These are phyloP conservation scores for Thozetella sp. DNA, from an alignment of 495 filamentous ascomycete species.

Conservation along the genomic window DNA sequence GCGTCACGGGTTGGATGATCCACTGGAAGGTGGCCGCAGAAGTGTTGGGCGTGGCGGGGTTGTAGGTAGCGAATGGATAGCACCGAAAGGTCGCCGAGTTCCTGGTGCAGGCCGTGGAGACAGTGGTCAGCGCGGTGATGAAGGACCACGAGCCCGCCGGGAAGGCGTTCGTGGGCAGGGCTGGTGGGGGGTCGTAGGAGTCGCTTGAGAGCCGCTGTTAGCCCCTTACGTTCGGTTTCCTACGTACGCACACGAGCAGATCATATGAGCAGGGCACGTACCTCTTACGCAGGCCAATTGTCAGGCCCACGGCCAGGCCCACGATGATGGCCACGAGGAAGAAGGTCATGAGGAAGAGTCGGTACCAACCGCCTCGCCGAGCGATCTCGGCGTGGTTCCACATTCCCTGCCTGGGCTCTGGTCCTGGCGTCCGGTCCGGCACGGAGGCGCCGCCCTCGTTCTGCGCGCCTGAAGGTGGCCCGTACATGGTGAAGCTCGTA, in stretches of 20 bases:
- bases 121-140: constrained; percentile 51
- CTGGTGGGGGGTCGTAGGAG: not conserved
- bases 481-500: not conserved
- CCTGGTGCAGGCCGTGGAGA: constrained; percentile 50
- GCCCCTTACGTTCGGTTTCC: not conserved
- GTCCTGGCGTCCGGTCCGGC: not conserved
- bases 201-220: not conserved
- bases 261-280: constrained; percentile 4
- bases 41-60: constrained; percentile 17
- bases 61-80: constrained; percentile 51
- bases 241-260: not conserved
- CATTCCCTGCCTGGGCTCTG: not conserved
- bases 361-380: constrained; percentile 41
- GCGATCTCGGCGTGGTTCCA: constrained; percentile 2
- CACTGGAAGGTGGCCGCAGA: constrained; percentile 55
- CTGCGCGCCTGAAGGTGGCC: not conserved
- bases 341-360: constrained; percentile 24
- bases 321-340: constrained; percentile 32
- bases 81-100: constrained; percentile 55
- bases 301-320: constrained; percentile 43
- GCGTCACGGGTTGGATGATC: constrained; percentile 40
- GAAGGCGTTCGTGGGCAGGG: constrained; percentile 30
- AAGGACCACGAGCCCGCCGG: constrained; percentile 58
- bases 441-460: not conserved
- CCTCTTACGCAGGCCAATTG: constrained; percentile 41